Evolutionary conservation across 1,284 basidiomycete genomes (phyloP), one percentile per base, ranked within the genome.

Genomic region (Bjerkandera adusta): DNA sequence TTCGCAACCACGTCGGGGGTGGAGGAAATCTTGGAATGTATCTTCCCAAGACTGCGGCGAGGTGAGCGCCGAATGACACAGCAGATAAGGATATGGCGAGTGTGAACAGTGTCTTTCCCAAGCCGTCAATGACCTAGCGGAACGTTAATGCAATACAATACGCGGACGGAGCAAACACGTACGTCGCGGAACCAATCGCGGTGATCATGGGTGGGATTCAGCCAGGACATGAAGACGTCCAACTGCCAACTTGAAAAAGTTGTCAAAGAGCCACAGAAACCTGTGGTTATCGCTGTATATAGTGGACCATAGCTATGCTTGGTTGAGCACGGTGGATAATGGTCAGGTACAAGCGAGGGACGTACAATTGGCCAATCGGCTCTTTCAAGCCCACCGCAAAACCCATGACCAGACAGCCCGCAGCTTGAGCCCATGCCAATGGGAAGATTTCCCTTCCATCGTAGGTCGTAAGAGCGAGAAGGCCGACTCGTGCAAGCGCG

Each of bases 171-270:
- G n/a, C n/a, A 39, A n/a, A 24, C 2, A 71, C 89, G 48, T 55
- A 94, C 96, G 63, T 92, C 83, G 57, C 83, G 75, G 33, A 98
- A 73, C 44, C 92, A 87, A 45, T 76, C 71, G 38, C 90, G 78
- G 49, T 75, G 60, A 44, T 72, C 79, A 11, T 74, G 67, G 12
- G 70, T 66, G 13, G 76, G 69, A 63, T 98, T 90, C 0, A 89
- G 76, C 79, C 94, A 99, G 0, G 93, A 88, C 41, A 79, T 68
- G 61, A 96, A 99, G 1, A 93, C 70, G 53, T 93, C 89, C 6
- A 92, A 62, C 67, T 97, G 92, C 96, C 97, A 99, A 13, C 85
- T 80, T 3, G 94, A 97, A 69, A 98, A 99, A 0, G 95, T 98
- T 3, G 97, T 99, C 55, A 97, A 69, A 4, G 92, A 96, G 1